Conservation (phyloP, 208 protist genomes). For the Phytomonas sp. region DNA sequence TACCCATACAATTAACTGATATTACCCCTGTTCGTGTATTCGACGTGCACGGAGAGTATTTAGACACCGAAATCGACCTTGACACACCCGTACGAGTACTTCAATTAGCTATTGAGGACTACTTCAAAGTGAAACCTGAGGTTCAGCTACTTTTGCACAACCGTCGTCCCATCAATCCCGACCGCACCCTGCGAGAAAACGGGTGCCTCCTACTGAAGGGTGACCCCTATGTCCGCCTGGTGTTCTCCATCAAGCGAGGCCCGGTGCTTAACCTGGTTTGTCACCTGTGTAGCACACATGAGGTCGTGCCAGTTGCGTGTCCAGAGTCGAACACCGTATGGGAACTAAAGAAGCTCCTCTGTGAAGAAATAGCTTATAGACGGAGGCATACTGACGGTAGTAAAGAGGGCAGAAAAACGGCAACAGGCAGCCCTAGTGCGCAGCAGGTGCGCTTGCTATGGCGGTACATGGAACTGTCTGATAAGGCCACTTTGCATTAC, state of each 20-base stretch:
- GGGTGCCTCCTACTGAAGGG: slow-evolving; percentile 80
- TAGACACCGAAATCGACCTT: slow-evolving; percentile 76
- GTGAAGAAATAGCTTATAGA: slow-evolving; percentile 26
- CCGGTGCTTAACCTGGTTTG: slow-evolving; percentile 63
- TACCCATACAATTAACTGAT: slow-evolving; percentile 44
- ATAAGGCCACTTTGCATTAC: slow-evolving; percentile 72
- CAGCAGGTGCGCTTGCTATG: slow-evolving; percentile 67
- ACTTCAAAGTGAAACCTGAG: slow-evolving; percentile 71
- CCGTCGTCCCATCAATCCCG: slow-evolving; percentile 51
- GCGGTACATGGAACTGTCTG: slow-evolving; percentile 83
- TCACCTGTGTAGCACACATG: slow-evolving; percentile 19
- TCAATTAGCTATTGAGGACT: slow-evolving; percentile 76
- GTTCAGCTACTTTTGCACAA: slow-evolving; percentile 78
- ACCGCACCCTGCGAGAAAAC: slow-evolving; percentile 53
- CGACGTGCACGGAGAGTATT: slow-evolving; percentile 65
- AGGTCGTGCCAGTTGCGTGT: slow-evolving; percentile 43
- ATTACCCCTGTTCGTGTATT: slow-evolving; percentile 70
- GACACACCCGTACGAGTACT: slow-evolving; percentile 57
- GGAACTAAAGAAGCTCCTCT: slow-evolving; percentile 67
- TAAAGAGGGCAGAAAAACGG: not conserved
- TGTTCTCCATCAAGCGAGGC: slow-evolving; percentile 57
- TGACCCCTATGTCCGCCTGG: slow-evolving; percentile 75
- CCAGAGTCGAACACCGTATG: slow-evolving; percentile 51
- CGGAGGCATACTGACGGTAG: not conserved
- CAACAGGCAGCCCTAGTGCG: slow-evolving; percentile 22